Evolutionary conservation across 2,329 filamentous ascomycete genomes (phyloP), one percentile per base, ranked within the genome.

Genomic region (Ceratocystis diversiconidia): DNA sequence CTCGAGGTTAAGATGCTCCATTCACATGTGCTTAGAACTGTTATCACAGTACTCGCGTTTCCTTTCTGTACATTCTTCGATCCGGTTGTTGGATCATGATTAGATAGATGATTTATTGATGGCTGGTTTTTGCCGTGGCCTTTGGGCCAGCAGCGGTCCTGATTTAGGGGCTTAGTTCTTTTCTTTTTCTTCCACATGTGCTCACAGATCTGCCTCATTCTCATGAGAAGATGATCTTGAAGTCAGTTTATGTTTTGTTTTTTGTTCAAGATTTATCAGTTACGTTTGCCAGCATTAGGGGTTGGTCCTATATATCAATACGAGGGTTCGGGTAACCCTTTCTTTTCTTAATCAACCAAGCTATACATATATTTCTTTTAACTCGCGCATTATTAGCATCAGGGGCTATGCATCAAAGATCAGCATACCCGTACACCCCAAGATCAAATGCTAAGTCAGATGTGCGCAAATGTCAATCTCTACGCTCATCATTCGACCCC

Each of bases 1-100:
- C 12, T 52, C 15, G 5, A 28, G 3, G 5, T 10, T 8, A 36
- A 36, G 28, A 59, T 36, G 28, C 22, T 15, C 3, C 15, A 5
- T 28, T 48, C 17, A 36, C n/a, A 28, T 36, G 62, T 63, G 59
- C 25, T 68, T 19, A 17, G 10, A 22, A 30, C 61, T 48, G 61
- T 48, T 62, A 22, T 62, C 8, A 41, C 61, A 32, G 61, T 62
- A 25, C 43, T 22, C 12, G 8, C 44, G 7, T 41, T 62, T 61
- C 10, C 10, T 46, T 46, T 46, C 48, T 32, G 30, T 62, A 59
- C 55, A 41, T 36, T 55, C 30, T 41, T 19, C 28, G 57, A 36
- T 25, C 19, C 55, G 17, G 28, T 59, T 59, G 28, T 17, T 36
- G 55, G 7, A 30, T 59, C 55, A n/a, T 59, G 55, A 59, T 59